Percentiles rank a stretch among this genome's conserved stretches.
Evolutionary conservation across 148 eudicot species (phyloP).

Genomic region (Fagopyrum tataricum): DNA sequence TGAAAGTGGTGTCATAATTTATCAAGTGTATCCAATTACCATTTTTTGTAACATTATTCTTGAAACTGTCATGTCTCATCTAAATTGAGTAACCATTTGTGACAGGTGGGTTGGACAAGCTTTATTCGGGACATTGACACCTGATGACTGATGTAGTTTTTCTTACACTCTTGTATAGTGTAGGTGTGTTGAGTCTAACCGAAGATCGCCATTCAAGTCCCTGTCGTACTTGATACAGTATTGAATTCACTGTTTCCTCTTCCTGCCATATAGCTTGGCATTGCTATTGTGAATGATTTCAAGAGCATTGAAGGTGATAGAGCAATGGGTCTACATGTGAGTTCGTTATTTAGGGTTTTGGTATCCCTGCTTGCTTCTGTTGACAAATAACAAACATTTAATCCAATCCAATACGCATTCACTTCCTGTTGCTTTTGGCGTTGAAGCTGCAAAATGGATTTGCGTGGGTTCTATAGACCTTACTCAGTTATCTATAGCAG

Average conservation of each 20-base stretch:
- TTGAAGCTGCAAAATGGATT: slow-evolving; percentile 88
- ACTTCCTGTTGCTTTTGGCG: slow-evolving; percentile 90
- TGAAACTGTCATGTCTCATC: not conserved
- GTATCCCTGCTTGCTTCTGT: no score
- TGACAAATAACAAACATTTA: not conserved
- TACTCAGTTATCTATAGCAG: slow-evolving; percentile 87
- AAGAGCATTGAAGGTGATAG: slow-evolving; percentile 97
- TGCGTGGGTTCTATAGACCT: slow-evolving; percentile 92
- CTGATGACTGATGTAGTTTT: slow-evolving; percentile 76
- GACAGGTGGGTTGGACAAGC: slow-evolving; percentile 99
- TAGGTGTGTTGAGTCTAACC: slow-evolving; percentile 69
- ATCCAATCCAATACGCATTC: slow-evolving; percentile 44
- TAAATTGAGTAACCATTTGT: slow-evolving; percentile 9
- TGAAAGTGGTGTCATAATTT: not conserved
- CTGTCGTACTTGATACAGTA: not conserved
- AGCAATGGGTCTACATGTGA: slow-evolving; percentile 87
- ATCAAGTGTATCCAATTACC: not conserved
- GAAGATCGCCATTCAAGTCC: not conserved
- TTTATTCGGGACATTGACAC: slow-evolving; percentile 89
- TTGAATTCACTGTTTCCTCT: slow-evolving; percentile 10
- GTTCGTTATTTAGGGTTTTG: slow-evolving; percentile 1
- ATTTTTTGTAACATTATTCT: not conserved
- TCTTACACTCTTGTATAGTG: slow-evolving; percentile 85
- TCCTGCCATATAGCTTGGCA: slow-evolving; percentile 61
- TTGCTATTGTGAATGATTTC: slow-evolving; percentile 93